Evolutionary conservation across 2,329 filamentous ascomycete species (phyloP), one percentile per base, ranked within the genome.

Genomic region (Epichloe brachyelytri): DNA sequence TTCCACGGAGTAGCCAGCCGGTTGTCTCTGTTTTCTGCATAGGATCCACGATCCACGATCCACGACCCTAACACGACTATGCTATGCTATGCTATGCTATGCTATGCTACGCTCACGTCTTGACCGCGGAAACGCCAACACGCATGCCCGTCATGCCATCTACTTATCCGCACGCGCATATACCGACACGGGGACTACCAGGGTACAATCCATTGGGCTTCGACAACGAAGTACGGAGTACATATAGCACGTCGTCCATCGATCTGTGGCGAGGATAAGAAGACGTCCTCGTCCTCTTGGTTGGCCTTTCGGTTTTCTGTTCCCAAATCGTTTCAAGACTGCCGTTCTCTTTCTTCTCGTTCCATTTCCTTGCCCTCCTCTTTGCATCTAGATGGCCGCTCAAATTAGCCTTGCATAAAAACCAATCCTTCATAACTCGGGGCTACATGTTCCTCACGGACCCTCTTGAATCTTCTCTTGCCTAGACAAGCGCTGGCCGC

Each of bases 241-340:
- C 26, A 30, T 30, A 6, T 0, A 30, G 26, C 26, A 3, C 26
- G 22, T 26, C 36, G 36, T 1, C 36, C 36, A 15, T 30, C 22
- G 33, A 33, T 49, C 33, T 34, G 37, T 43, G 46, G 40, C 51
- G 54, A 60, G 56, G 44, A 63, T 61, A 63, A 63, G 61, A 62
- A 63, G 56, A 57, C 49, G 53, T 40, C 48, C 44, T 61, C 55
- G 58, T 59, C 62, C 57, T 55, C 50, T 56, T 57, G 56, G 53
- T 53, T 12, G 30, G 56, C 57, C 57, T 58, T 58, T 59, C 59
- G 12, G 55, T 55, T 43, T 56, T 55, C 54, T 59, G 52, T 44
- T 57, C 57, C 58, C 57, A 55, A 56, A 56, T 57, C 57, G 54
- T 55, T 56, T 54, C 44, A 47, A 47, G 46, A 44, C 49, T 50